Percentiles rank a stretch among this genome's conserved stretches.
Evolutionary conservation across 2,329 filamentous ascomycete species (phyloP).

Genomic region (Fusarium mangiferae): DNA sequence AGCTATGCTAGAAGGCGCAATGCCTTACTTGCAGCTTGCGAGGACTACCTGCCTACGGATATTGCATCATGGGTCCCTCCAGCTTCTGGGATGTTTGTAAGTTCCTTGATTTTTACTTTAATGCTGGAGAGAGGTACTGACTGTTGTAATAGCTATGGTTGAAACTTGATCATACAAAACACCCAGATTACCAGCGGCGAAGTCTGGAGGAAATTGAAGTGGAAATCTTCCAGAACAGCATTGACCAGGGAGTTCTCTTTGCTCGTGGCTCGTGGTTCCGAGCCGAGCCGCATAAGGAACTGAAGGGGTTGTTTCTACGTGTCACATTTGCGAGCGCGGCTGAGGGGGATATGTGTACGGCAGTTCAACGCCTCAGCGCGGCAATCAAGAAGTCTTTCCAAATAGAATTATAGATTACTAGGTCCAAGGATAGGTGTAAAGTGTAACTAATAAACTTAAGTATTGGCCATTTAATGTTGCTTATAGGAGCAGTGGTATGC

Average conservation of each 20-base stretch:
- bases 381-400: not conserved
- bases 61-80: not conserved
- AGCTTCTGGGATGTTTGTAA: not conserved
- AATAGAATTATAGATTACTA: not conserved
- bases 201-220: not conserved
- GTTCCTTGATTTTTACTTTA: too few species aligned
- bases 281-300: not conserved
- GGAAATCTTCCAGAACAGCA: not conserved
- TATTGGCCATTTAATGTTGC: too few species aligned
- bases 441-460: too few species aligned
- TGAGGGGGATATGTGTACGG: not conserved
- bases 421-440: too few species aligned
- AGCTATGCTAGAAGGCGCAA: not conserved
- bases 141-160: not conserved
- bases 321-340: not conserved
- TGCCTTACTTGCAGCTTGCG: not conserved
- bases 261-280: not conserved
- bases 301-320: not conserved
- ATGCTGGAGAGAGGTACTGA: not conserved
- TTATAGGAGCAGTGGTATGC: rapidly evolving
- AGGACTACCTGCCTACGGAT: not conserved
- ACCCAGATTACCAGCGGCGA: not conserved
- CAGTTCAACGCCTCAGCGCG: not conserved
- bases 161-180: not conserved
- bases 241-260: not conserved